phyloP scores from a whole-genome alignment of 805 yeast genomes.

The Wickerhamiella alocasiicola region DNA sequence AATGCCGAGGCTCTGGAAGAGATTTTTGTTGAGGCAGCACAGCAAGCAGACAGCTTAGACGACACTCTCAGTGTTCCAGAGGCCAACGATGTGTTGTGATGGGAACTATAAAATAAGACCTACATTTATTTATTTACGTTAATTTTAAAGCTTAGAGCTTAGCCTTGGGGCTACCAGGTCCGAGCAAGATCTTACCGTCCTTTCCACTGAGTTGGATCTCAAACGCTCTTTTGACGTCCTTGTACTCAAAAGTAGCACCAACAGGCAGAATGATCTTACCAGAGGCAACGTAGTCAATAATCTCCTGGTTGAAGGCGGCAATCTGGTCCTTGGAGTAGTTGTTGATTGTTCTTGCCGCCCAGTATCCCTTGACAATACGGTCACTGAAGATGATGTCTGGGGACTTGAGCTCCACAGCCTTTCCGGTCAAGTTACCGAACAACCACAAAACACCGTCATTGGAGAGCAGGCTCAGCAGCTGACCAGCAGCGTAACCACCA shows the following conservation, averaged over 20 bases:
- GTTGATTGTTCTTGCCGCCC: not conserved
- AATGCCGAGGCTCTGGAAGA: conserved; percentile 36
- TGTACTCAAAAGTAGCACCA: not conserved
- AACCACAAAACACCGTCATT: conserved; percentile 2
- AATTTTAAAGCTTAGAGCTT: too few species aligned
- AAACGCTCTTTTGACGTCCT: conserved; percentile 3
- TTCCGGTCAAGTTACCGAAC: conserved; percentile 9
- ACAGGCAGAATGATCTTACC: conserved; percentile 4
- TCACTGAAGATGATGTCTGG: conserved; percentile 6
- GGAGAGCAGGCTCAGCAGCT: conserved; percentile 3
- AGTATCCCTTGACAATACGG: conserved; percentile 6
- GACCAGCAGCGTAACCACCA: conserved; percentile 8
- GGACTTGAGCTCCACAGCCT: conserved; percentile 5
- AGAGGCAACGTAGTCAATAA: conserved; percentile 2
- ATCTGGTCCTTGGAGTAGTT: not conserved
- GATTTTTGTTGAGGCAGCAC: conserved; percentile 38
- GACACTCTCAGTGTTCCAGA: too few species aligned
- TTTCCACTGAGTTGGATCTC: not conserved
- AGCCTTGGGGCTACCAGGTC: not conserved
- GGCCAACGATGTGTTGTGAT: too few species aligned
- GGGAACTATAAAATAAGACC: too few species aligned
- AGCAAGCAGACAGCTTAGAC: too few species aligned
- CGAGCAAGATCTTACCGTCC: conserved; percentile 12
- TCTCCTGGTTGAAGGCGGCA: conserved; percentile 4
- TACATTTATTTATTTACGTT: too few species aligned